phyloP scores from a whole-genome alignment of 2,329 filamentous ascomycete species.

The Colletotrichum spaethianum region DNA sequence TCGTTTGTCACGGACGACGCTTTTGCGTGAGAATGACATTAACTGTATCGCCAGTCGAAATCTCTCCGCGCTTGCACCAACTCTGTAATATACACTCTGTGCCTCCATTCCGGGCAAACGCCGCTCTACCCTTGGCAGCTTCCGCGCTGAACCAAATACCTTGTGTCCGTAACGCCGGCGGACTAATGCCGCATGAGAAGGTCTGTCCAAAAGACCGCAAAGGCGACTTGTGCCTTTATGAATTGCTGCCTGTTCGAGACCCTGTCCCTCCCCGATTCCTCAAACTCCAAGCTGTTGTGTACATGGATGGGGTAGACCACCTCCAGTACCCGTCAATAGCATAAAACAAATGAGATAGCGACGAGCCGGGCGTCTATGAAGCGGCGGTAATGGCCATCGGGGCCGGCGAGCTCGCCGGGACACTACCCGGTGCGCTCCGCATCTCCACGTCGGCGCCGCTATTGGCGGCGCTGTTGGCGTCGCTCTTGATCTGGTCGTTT shows the following conservation, averaged over 20 bases:
- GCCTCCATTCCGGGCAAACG: slow-evolving; percentile 31
- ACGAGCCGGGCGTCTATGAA: slow-evolving; percentile 45
- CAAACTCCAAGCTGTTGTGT: slow-evolving; percentile 39
- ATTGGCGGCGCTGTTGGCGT: slow-evolving; percentile 57
- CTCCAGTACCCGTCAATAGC: background rate
- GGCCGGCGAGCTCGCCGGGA: slow-evolving; percentile 67
- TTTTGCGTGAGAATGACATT: background rate
- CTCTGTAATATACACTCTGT: slow-evolving; percentile 34
- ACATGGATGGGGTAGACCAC: slow-evolving; percentile 7
- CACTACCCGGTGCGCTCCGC: slow-evolving; percentile 63
- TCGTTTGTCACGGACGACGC: background rate
- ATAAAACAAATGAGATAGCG: slow-evolving; percentile 6
- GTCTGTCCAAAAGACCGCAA: slow-evolving; percentile 5
- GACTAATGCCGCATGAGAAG: slow-evolving; percentile 20
- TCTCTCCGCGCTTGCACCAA: slow-evolving; percentile 18
- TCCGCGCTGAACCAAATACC: slow-evolving; percentile 25
- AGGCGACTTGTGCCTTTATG: slow-evolving; percentile 10
- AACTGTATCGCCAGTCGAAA: slow-evolving; percentile 9
- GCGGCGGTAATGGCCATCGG: slow-evolving; percentile 64
- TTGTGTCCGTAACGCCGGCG: slow-evolving; percentile 37
- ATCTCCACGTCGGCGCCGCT: slow-evolving; percentile 64
- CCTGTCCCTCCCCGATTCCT: slow-evolving; percentile 1
- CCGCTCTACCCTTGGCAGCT: slow-evolving; percentile 34
- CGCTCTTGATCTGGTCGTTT: slow-evolving; percentile 68
- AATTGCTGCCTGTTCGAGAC: slow-evolving; percentile 15